Evolutionary conservation across 331 rosid genomes (phyloP).

Genomic region (Stylosanthes scabra): DNA sequence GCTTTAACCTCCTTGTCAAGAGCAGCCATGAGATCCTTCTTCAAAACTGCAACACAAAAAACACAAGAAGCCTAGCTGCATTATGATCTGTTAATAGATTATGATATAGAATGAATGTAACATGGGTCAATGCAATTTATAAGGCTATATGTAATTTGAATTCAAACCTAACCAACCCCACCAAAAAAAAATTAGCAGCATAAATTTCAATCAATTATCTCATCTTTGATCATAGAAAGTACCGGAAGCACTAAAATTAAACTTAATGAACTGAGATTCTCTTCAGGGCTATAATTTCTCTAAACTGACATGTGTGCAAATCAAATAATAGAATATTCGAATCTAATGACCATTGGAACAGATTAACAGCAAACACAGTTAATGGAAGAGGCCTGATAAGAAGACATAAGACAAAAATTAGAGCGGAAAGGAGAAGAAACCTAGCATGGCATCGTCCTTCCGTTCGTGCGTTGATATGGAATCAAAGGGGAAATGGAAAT

Average conservation of each 20-base stretch:
- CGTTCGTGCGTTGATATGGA: constrained; percentile 48
- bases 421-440: constrained; percentile 16
- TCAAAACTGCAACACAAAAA: constrained; percentile 62
- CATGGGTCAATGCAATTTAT: constrained; percentile 14
- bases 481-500: constrained; percentile 60
- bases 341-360: constrained; percentile 4
- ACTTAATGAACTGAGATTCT: not conserved
- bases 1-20: constrained; percentile 90
- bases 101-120: not conserved
- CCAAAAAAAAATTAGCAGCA: not conserved
- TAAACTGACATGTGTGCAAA: not conserved
- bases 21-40: constrained; percentile 80
- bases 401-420: not conserved
- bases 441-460: constrained; percentile 55
- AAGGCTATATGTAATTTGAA: constrained; percentile 12
- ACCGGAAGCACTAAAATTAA: not conserved
- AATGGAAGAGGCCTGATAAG: not conserved
- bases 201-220: not conserved
- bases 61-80: constrained; percentile 28
- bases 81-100: not conserved
- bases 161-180: constrained; percentile 32
- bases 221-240: not conserved
- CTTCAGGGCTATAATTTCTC: not conserved
- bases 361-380: not conserved
- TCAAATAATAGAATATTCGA: not conserved